phyloP scores from a whole-genome alignment of 306 rosid genomes.

The Cucurbita maxima region DNA sequence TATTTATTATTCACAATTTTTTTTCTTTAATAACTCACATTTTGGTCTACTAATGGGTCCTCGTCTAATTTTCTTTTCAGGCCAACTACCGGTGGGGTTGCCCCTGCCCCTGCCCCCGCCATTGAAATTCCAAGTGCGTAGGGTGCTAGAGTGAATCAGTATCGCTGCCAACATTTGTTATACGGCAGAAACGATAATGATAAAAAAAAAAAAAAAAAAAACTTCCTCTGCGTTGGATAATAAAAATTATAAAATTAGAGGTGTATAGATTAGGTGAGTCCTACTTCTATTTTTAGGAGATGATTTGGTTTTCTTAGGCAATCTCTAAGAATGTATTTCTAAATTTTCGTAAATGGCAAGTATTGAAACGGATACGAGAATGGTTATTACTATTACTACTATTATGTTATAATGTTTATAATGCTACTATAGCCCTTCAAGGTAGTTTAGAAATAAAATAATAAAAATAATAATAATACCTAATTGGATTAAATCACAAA shows the following conservation, averaged over 20 bases:
- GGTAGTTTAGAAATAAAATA: too few relatives aligned
- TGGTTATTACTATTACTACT: too few relatives aligned
- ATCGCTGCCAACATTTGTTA: neutral
- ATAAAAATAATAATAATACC: too few relatives aligned
- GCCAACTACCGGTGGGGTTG: slow-evolving; percentile 89
- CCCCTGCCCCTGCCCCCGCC: slow-evolving; percentile 26
- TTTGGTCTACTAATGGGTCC: neutral
- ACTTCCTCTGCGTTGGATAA: neutral
- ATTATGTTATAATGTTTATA: too few relatives aligned
- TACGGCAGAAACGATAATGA: neutral
- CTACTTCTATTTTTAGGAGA: too few relatives aligned
- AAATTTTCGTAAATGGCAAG: too few relatives aligned
- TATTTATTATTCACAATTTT: neutral
- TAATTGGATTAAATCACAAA: too few relatives aligned
- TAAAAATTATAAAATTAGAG: neutral
- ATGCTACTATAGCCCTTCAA: too few relatives aligned
- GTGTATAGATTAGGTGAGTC: neutral
- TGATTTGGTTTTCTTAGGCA: too few relatives aligned
- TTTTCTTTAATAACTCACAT: neutral
- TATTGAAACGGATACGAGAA: too few relatives aligned
- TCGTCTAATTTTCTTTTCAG: slow-evolving; percentile 18
- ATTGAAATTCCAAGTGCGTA: slow-evolving; percentile 16
- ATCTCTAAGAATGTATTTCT: too few relatives aligned
- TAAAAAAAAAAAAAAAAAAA: neutral
- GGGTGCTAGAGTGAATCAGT: neutral